Base-by-base conservation (phyloP, 2,329 filamentous ascomycete genomes). In the Epichloe amarillans region DNA sequence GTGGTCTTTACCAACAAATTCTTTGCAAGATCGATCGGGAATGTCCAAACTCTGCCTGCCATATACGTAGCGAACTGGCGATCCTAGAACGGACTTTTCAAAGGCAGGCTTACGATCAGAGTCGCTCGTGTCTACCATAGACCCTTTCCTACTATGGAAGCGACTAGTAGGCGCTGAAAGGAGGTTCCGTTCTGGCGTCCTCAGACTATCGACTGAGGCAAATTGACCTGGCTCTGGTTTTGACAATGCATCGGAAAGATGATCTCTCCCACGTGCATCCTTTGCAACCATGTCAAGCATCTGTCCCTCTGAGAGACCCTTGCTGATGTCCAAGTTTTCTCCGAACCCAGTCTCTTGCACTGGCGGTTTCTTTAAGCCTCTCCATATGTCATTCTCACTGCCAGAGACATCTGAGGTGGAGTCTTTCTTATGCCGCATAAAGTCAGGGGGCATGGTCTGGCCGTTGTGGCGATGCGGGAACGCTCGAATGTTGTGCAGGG, bases 381-480 rank as follows among this genome's bases (percentile, higher is more conserved):
- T 66, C 52, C 61, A 62, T 7, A 51, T 57, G 44, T 76, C 73
- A 51, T 67, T 72, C 41, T 82, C 79, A 44, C 72, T 79, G 30
- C 77, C 77, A 5, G 82, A 84, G 4, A 75, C 73, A 49, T 81
- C 80, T 0, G 83, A 85, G 10, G 71, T 63, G 10, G 79, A 81
- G 11, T 64, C 64, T 39, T 60, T 61, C 47, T 74, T 72, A 33
- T 75, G 72, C 46, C 72, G 72, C 30, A 75, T 66, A 52, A 79
- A 75, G 49, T 77, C 74, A 35, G 76, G 71, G 51, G 51, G 73
- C 26, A 50, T 43, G 40, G 71, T 72, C 52, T 75, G 77, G 50
- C 67, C 69, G 52, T 65, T 72, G 50, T 75, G 76, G 43, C 75
- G 76, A 51, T 80, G 76, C 41, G 76, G 72, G 15, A 76, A 67